Conservation (phyloP, 495 filamentous ascomycete genomes). For the Physcia stellaris region DNA sequence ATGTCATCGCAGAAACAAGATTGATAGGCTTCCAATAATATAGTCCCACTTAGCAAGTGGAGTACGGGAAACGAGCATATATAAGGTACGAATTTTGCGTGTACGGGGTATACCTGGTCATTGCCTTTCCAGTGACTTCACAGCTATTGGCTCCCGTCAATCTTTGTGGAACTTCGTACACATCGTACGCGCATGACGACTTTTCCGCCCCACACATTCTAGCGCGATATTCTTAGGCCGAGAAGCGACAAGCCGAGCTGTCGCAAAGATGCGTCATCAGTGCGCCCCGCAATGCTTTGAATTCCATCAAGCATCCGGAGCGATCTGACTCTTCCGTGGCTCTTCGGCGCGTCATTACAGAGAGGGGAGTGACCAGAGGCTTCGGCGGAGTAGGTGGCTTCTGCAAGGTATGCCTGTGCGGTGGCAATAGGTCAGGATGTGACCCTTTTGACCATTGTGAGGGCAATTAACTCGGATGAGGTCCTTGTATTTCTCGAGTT, state of each 20-base stretch:
- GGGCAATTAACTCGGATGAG: too few relatives aligned
- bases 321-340: too few relatives aligned
- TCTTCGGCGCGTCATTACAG: too few relatives aligned
- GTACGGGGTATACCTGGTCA: neutral
- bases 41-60: neutral
- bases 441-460: too few relatives aligned
- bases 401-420: too few relatives aligned
- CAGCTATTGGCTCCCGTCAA: neutral
- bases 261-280: neutral
- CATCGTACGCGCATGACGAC: neutral
- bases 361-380: too few relatives aligned
- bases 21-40: neutral
- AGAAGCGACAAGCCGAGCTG: neutral
- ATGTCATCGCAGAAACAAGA: too few relatives aligned
- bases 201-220: neutral
- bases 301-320: too few relatives aligned
- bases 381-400: too few relatives aligned
- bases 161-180: neutral
- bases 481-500: too few relatives aligned
- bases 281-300: neutral
- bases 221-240: neutral
- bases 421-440: too few relatives aligned
- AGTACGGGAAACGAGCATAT: neutral
- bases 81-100: neutral
- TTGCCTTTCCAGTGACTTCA: neutral